Evolutionary conservation across 768 basidiomycete genomes (phyloP), one percentile per base, ranked within the genome.

Genomic region (Serendipita vermifera): DNA sequence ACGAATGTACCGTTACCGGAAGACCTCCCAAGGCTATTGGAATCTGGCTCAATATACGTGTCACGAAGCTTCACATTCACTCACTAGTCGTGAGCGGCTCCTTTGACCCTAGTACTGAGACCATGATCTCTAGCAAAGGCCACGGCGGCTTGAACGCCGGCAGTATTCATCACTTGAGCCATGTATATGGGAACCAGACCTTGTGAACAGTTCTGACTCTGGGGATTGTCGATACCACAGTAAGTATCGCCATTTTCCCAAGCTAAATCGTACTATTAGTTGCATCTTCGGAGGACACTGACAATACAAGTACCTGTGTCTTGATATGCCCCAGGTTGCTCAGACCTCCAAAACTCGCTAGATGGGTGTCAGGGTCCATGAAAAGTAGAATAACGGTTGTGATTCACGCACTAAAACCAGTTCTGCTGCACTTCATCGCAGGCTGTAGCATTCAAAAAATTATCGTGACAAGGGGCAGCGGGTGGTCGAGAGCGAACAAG

Each of bases 1-100:
- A 70, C 40, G 38, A 75, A 69, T 1, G 68, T 64, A 3, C 69
- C 70, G n/a, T 66, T 60, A 5, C 68, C 71, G 13, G 69, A 59
- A 55, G 70, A 72, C 5, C 72, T 66, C 27, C 74, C 74, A 2
- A 72, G 60, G 35, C 46, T 51, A 29, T 29, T 6, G 9, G n/a
- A n/a, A 5, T 15, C 9, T n/a, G 46, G 24, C 5, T 26, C 15
- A 17, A 51, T 7, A 36, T 9, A 15, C 22, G 5, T 15, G 31
- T 51, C 24, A 22, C 46, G 9, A 29, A 3, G 20, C 31, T 7
- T 26, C 4, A 40, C 4, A 4, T 17, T 24, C 15, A 51, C 46
- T 20, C n/a, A 51, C 46, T 64, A 70, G 57, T 73, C 71, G 60
- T 72, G 73, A 13, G 65, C 46, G 2, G 58, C 41, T 3, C 55